A percentile compares a stretch with the other conserved stretches of the same genome.
These are phyloP conservation scores for Typha latifolia DNA, from an alignment of 176 grass and related monocot species.

Conservation along the genomic window DNA sequence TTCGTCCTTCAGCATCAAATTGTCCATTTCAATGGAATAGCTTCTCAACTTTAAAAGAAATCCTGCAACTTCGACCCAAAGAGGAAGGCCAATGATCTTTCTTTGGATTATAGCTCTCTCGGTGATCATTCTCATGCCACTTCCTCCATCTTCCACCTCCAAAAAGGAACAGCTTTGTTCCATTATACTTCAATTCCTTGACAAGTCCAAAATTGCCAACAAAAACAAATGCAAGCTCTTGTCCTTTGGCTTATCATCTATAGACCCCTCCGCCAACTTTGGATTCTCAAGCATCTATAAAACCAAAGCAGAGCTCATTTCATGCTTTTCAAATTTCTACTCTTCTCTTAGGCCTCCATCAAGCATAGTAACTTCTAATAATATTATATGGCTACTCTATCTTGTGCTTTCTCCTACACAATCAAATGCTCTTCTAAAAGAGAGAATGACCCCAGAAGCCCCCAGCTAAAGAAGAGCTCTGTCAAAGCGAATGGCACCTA, in stretches of 20 bases:
- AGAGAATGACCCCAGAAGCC: not conserved
- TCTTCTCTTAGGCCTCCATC: not conserved
- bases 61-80: too few relatives aligned
- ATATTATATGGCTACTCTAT: slow-evolving; percentile 2
- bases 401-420: not conserved
- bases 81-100: too few relatives aligned
- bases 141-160: too few relatives aligned
- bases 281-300: slow-evolving; percentile 1
- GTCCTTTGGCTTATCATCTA: slow-evolving; percentile 15
- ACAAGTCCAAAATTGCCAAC: not conserved
- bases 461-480: not conserved
- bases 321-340: slow-evolving; percentile 4
- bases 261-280: slow-evolving; percentile 21
- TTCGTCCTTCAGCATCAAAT: too few relatives aligned
- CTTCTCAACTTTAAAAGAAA: too few relatives aligned
- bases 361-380: not conserved
- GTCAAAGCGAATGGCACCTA: slow-evolving; percentile 33
- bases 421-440: slow-evolving; percentile 17
- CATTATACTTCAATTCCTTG: too few relatives aligned
- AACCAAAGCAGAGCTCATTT: not conserved
- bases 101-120: too few relatives aligned
- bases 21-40: too few relatives aligned
- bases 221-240: slow-evolving; percentile 3
- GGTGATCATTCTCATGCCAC: too few relatives aligned
- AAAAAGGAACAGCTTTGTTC: too few relatives aligned